Base-by-base conservation (phyloP, 23 red algal genomes). In the Rhodosorus marinus region DNA sequence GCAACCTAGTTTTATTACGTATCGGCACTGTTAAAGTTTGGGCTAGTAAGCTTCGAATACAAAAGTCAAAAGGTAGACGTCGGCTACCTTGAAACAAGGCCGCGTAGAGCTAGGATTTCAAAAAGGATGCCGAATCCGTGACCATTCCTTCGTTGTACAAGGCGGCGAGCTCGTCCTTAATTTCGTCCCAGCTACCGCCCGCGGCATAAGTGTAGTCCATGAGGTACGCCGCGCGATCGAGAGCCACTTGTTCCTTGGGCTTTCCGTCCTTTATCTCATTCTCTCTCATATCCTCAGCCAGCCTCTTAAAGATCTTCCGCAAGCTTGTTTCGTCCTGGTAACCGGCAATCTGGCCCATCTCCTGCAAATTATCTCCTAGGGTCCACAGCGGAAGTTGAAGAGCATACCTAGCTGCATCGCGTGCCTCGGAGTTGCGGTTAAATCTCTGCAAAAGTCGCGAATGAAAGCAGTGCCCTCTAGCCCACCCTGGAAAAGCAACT, bases 311-410 rank as follows among this genome's bases (percentile, higher is more conserved):
- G 25, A 92, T 92, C 49, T 54, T 71, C 20, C 41, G 43, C 31
- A 92, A 52, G 41, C 59, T 69, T 21, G 56, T 26, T 34, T 52
- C 45, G 26, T 69, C 66, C 26, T 60, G 21, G 47, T 75, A 92
- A 52, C 83, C 83, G 9, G 83, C 83, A n/a, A 79, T 23, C 20
- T 42, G 32, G 4, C 47, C 66, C 51, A 92, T 66, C 47, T 57
- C 29, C 4, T 56, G 19, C 7, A 80, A 0, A 9, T 26, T 41
- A 1, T 57, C 68, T 6, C 15, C 67, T 29, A 92, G 50, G 3
- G 83, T 92, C 83, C 72, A 80, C 14, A 92, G 54, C 19, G 83
- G 83, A 49, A 92, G 75, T 24, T 80, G 72, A 14, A 92, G 35
- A 28, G 62, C 72, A 11, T 69, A 62, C 22, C 83, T 42, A 45